Base-by-base conservation (phyloP, 176 grass and related monocot genomes). In the Musa acuminata region DNA sequence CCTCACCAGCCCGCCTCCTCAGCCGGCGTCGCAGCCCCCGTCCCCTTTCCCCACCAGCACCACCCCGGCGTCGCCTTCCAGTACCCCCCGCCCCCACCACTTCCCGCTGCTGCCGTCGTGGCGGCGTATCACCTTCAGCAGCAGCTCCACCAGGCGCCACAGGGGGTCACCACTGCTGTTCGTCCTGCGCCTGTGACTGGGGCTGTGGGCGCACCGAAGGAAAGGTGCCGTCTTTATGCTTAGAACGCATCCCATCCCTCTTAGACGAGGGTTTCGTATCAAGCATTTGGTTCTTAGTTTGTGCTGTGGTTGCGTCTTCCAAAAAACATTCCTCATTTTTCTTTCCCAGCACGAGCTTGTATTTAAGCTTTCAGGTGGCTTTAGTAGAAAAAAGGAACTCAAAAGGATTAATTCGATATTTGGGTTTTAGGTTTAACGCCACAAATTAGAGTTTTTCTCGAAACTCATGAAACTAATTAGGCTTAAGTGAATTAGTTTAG, bases 101-200 rank as follows among this genome's bases (percentile, higher is more conserved):
- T 84, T 73, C 84, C 75, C 27, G 77, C 80, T 6, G 85, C 79
- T 51, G 66, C 75, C 11, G 72, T 87, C 43, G 76, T 79, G 79
- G 74, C 71, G 51, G 81, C 72, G 10, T 77, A 71, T 22, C 90
- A 84, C 53, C 87, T 80, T 58, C 87, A 85, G 84, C 79, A 83
- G 79, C 80, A 74, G 81, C 77, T 82, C 81, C 89, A 87, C 54
- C 78, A 84, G 22, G 76, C 72, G 8, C 79, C 77, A 27, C 75
- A 81, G 3, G 74, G 72, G 1, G 75, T 23, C 53, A 79, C 81
- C 75, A 24, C 67, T 72, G 65, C 76, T 12, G 63, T 63, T 1
- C 74, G 68, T 0, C 83, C 62, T 13, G 72, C 50, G 67, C 62
- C 84, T 23, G 55, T 75, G 0, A 64, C 74, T 51, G 81, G 75